Evolutionary conservation across 2,329 filamentous ascomycete genomes (phyloP).

Genomic region (Monilinia fructigena): DNA sequence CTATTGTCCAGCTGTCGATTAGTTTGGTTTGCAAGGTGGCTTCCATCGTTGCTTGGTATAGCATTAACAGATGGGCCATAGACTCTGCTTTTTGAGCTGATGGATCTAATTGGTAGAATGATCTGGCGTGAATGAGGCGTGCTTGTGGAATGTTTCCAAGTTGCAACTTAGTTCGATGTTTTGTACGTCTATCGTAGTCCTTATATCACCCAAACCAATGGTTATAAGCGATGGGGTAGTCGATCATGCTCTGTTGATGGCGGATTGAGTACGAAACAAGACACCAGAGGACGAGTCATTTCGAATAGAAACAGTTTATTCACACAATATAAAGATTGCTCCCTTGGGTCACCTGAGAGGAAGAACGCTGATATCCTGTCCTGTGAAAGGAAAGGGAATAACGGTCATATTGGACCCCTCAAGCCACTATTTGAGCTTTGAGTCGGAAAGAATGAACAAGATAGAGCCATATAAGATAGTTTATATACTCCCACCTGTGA

Average conservation of each 20-base stretch:
- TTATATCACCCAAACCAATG: constrained; percentile 33
- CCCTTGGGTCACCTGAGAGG: neutral
- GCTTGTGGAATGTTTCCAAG: neutral
- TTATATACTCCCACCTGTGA: neutral
- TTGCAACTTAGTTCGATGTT: constrained; percentile 4
- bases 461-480: neutral
- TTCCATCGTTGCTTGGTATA: constrained; percentile 20
- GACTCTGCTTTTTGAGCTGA: constrained; percentile 6
- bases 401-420: neutral
- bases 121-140: neutral
- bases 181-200: constrained; percentile 33
- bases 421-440: neutral
- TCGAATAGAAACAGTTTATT: neutral
- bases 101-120: constrained; percentile 15
- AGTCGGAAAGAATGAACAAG: neutral
- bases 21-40: constrained; percentile 12
- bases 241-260: constrained; percentile 34
- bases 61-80: neutral
- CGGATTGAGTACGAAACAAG: neutral
- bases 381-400: neutral
- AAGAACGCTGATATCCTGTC: neutral
- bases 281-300: neutral
- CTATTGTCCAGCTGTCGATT: neutral
- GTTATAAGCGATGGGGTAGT: constrained; percentile 32
- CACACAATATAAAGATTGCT: neutral